These are phyloP conservation scores for Brasilioporus rufonigricans DNA, from an alignment of 768 basidiomycete species.

Conservation along the genomic window DNA sequence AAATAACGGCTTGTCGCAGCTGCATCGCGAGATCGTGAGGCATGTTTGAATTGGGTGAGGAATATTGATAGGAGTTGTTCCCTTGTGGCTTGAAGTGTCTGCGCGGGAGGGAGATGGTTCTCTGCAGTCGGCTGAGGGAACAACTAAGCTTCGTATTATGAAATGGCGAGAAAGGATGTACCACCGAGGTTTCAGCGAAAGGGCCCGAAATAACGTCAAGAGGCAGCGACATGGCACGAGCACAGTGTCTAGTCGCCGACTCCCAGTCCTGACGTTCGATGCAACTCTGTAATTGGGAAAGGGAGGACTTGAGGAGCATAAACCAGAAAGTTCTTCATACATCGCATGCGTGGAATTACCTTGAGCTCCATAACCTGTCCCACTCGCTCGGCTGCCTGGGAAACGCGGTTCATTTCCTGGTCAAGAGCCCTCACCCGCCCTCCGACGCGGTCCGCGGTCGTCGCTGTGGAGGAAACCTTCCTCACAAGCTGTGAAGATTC, in stretches of 20 bases:
- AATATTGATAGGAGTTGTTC: conserved; percentile 76
- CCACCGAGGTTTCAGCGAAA: conserved; percentile 87
- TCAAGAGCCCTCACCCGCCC: conserved; percentile 86
- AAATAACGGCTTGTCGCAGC: conserved; percentile 91
- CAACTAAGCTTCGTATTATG: neutral
- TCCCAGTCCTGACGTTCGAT: conserved; percentile 94
- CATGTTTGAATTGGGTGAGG: conserved; percentile 74
- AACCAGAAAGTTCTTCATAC: conserved; percentile 24
- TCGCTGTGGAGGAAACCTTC: conserved; percentile 69
- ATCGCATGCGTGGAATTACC: conserved; percentile 39
- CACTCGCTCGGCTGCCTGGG: conserved; percentile 88
- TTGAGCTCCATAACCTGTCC: conserved; percentile 95
- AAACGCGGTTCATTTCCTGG: conserved; percentile 88
- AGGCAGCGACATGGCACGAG: conserved; percentile 85
- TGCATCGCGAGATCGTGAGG: conserved; percentile 79
- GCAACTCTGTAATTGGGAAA: conserved; percentile 50
- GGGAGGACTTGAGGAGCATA: conserved; percentile 53
- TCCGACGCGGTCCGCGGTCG: conserved; percentile 87
- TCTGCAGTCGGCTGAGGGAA: conserved; percentile 79
- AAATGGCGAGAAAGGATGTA: conserved; percentile 37
- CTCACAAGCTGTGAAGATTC: conserved; percentile 55
- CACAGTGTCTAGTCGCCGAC: conserved; percentile 86
- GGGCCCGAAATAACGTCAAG: conserved; percentile 72
- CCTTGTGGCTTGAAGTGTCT: conserved; percentile 76
- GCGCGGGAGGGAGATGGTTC: conserved; percentile 79